Evolutionary conservation across 306 rosid genomes (phyloP), one percentile per base, ranked within the genome.

Genomic region (Erythrophleum fordii): DNA sequence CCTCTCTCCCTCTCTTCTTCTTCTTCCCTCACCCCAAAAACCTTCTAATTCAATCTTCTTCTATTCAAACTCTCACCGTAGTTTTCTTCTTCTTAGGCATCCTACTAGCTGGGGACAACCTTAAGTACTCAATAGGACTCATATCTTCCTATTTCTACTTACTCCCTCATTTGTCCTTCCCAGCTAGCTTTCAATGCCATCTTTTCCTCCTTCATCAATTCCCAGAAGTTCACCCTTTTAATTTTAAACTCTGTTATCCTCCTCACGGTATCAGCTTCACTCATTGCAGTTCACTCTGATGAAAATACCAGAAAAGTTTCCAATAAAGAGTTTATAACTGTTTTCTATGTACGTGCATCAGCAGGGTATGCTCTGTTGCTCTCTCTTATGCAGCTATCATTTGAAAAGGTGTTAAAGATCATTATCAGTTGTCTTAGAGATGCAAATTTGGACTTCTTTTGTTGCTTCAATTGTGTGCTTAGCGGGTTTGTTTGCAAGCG

Each of bases 141-240:
- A 45, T 85, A 90, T 77, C 97, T 92, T 46, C 89, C 95, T 77
- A 87, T 87, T 66, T 89, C 97, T 26, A 85, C 91, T n/a, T 92
- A 90, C 83, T 90, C 97, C 51, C 90, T 92, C 23, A 85, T 90
- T 69, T 92, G 89, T 79, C 87, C 97, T 52, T 84, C 91, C 62
- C 95, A 92, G 23, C 80, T 90, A 39, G 97, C 91, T 49, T 92
- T 87, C 86, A 92, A 90, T 76, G 90, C 93, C 1, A 83, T 92
- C 28, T 90, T 90, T 86, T 92, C 92, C 8, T 89, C 87, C 91
- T 72, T 89, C 64, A 52, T 92, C 84, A 92, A 92, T 44, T 83
- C 92, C 51, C 89, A 92, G 80, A 92, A 90, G 83, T 81, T 90
- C 83, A 92, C 92, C 0, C 56, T 68, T 10, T 79, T 87, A 45